A percentile compares a stretch with the other conserved stretches of the same genome.
Evolutionary conservation across 495 filamentous ascomycete genomes (phyloP).

Genomic region (Aspergillus sparsus): DNA sequence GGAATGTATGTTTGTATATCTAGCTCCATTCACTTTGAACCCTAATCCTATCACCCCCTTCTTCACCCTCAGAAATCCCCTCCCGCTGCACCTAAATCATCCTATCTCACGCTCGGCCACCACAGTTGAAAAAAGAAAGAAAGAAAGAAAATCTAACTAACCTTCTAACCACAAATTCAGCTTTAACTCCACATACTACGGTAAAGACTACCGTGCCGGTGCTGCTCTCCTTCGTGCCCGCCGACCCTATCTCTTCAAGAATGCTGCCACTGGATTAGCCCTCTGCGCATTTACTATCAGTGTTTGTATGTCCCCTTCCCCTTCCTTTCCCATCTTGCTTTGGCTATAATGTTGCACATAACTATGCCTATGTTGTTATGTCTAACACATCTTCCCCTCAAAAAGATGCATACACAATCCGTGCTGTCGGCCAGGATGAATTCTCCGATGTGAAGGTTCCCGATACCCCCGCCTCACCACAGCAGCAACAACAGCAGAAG

Average conservation of each 20-base stretch:
- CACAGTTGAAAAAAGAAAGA: not conserved
- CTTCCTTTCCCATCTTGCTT: not conserved
- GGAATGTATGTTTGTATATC: conserved; percentile 43
- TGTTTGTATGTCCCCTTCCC: conserved; percentile 65
- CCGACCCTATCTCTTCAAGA: conserved; percentile 88
- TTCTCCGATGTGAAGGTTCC: conserved; percentile 95
- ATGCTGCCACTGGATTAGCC: conserved; percentile 70
- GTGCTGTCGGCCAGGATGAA: conserved; percentile 90
- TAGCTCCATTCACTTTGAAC: not conserved
- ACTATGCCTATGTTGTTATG: not conserved
- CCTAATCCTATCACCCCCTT: not conserved
- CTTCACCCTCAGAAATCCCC: not conserved
- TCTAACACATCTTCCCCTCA: not conserved
- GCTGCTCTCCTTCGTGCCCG: conserved; percentile 87
- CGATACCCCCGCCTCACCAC: conserved; percentile 57
- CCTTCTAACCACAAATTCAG: conserved; percentile 39
- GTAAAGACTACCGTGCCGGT: conserved; percentile 74
- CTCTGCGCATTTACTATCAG: conserved; percentile 69
- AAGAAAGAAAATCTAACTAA: not conserved
- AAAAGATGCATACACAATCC: conserved; percentile 84
- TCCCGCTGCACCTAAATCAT: too few relatives aligned
- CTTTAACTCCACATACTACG: conserved; percentile 86
- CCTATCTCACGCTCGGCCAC: too few relatives aligned
- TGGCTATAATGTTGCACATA: too few relatives aligned
- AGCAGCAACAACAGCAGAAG: conserved; percentile 25